Evolutionary conservation across 2,329 filamentous ascomycete genomes (phyloP), one percentile per base, ranked within the genome.

Genomic region (Hypomyces rosellus): DNA sequence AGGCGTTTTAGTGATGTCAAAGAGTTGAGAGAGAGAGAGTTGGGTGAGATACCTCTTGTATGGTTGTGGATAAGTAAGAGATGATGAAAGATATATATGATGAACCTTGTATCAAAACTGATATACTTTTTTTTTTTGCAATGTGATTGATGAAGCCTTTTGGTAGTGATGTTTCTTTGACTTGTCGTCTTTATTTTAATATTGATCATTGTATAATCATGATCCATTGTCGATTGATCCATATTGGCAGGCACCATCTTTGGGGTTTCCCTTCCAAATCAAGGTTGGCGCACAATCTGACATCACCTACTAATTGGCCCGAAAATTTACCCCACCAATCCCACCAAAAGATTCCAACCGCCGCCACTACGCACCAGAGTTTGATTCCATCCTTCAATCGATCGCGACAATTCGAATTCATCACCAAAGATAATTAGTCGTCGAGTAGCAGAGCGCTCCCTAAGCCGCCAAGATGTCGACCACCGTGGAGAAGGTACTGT

Each of bases 401-500:
- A 30, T 30, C 25, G 25, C 25, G 25, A 30, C 25, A 30, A 30
- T 8, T 25, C 25, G 6, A 30, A 30, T 2, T 15, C 37, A 15
- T 39, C 14, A 18, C n/a, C 12, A 39, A 18, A 20, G 13, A 41
- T 16, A 20, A 13, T 18, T 16, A 20, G 6, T 18, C 38, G 14
- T 38, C 34, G 16, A 16, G 12, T 2, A 15, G 8, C 8, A 47
- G 38, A 20, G 30, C 30, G 30, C 30, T 40, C 41, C 15, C 33
- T 41, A 39, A 49, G 47, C 54, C 59, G 59, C 67, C 76, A 87
- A 70, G 64, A 97, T 97, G 93, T 80, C 92, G 79, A 97, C 92
- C 54, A 97, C 92, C 39, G 90, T 96, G 69, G 92, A 97, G 64
- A 97, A 97, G 86, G 89, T 88, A 67, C 60, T 41, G 52, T 44